Percentiles rank a stretch among this genome's conserved stretches.
Conservation (phyloP, 495 filamentous ascomycete genomes). For the Opeltia flavorubescens region DNA sequence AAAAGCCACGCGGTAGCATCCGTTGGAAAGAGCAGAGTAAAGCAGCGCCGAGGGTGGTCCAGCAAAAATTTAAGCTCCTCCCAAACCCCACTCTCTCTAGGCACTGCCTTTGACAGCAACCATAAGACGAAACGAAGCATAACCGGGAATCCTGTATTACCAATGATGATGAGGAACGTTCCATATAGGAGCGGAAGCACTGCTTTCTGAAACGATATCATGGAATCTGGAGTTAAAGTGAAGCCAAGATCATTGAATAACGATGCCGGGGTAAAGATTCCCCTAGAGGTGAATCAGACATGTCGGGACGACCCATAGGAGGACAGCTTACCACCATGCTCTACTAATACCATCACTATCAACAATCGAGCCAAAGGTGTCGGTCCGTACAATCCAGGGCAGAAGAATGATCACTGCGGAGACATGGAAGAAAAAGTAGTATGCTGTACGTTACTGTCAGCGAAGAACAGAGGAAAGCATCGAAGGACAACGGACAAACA, state of each 20-base stretch:
- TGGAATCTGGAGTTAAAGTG: constrained; percentile 81
- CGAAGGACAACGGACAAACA: constrained; percentile 25
- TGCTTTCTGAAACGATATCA: constrained; percentile 71
- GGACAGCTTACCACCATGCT: constrained; percentile 54
- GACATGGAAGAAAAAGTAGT: constrained; percentile 62
- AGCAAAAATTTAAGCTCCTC: constrained; percentile 82
- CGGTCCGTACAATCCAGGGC: constrained; percentile 61
- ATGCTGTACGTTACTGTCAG: constrained; percentile 22
- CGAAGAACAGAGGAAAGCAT: neutral
- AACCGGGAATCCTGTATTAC: constrained; percentile 88
- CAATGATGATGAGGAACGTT: constrained; percentile 73
- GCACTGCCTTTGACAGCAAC: constrained; percentile 44
- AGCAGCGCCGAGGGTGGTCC: constrained; percentile 89
- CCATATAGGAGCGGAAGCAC: constrained; percentile 60
- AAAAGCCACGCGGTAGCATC: constrained; percentile 95
- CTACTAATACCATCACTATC: constrained; percentile 43
- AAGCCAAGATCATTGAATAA: constrained; percentile 83
- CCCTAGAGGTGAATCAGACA: constrained; percentile 24
- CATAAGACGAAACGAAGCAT: constrained; percentile 88
- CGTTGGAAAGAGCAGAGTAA: constrained; percentile 80
- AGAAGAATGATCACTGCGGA: constrained; percentile 57
- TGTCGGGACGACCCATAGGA: neutral
- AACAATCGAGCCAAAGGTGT: constrained; percentile 46
- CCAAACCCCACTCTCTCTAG: constrained; percentile 51
- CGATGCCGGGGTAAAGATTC: constrained; percentile 70